Evolutionary conservation across 192 early-diverging fungal genomes (phyloP), one percentile per base, ranked within the genome.

Genomic region (Spizellomyces sp.): DNA sequence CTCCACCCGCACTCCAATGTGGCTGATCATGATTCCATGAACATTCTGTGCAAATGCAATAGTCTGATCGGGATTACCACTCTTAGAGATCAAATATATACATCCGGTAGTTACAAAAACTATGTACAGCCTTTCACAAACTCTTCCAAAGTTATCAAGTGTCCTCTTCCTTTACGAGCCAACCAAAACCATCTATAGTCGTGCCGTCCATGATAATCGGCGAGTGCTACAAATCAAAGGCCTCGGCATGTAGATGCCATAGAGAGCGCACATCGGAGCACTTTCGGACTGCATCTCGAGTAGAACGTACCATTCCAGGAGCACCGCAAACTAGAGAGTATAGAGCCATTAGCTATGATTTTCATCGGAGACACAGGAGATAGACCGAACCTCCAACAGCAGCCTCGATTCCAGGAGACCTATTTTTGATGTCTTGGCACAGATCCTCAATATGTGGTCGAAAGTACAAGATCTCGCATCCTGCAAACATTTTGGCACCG

Each of bases 181-280:
- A 36, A 2, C 3, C 27, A 36, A 36, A 36, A 36, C 27, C 3
- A 3, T 36, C 27, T 36, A 36, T 36, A 36, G 27, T 36, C 27
- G 27, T 36, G 27, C 27, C 27, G 27, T 36, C 27, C 27, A 36
- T n/a, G n/a, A n/a, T n/a, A n/a, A n/a, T 36, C 27, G 27, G 27
- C 27, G 27, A 36, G 27, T 36, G 3, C 27, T 54, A 54, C 17
- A 61, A 41, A 19, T 61, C 59, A 42, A 61, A 61, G 4, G 59
- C 36, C 59, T 69, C 67, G 6, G 67, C 50, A 44, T 69, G 67
- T 41, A 69, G 9, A 27, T 69, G 67, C 67, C 67, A 69, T 15
- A 69, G 9, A 10, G 67, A 69, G 14, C 21, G 36, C 12, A 27
- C 15, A 69, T 69, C 67, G 19, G 67, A 69, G 5, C 55, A 69